Evolutionary conservation across 139 green algal species (phyloP), one percentile per base, ranked within the genome.

Genomic region (Coelastrella sp.): DNA sequence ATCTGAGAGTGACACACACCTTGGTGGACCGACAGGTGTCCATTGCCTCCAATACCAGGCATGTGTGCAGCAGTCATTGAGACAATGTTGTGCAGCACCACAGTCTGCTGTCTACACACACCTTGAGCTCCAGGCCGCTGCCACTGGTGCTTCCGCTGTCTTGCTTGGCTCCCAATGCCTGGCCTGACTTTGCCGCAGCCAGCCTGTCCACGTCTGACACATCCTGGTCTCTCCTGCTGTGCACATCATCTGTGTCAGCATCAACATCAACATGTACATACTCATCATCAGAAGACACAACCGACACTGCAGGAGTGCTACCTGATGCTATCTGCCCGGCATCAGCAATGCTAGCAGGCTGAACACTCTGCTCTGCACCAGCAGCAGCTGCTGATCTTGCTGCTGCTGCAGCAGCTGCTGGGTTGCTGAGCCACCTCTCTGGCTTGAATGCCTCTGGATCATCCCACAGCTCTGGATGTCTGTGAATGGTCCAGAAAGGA

Each of bases 401-500:
- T 49, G 75, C 86, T 49, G 25, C 56, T 25, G 58, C 87, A 56
- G 76, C 87, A 65, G 78, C 80, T 20, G 49, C 22, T 19, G 24
- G 57, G 22, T 60, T 24, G n/a, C 7, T 83, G 25, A 92, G 72
- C 89, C 89, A 94, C 4, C 92, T 83, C 75, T 91, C 89, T 17
- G 92, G 92, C 15, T 49, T 49, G 78, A 93, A 94, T 6, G 56
- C 57, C 6, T 82, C 75, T 19, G 89, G 82, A 14, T 92, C 75
- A 22, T 72, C 8, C 92, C 92, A 94, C 22, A 90, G n/a, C 11
- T 20, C 24, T 0, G 76, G 25, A 56, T 59, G 87, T 14, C 91
- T 79, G 59, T 93, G 89, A n/a, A 94, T 72, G 0, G 74, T 24
- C 24, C 84, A 92, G 66, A 90, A 83, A 0, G 90, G 89, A 11